Conservation (phyloP, 768 basidiomycete species). For the Lactifluus echinatus region DNA sequence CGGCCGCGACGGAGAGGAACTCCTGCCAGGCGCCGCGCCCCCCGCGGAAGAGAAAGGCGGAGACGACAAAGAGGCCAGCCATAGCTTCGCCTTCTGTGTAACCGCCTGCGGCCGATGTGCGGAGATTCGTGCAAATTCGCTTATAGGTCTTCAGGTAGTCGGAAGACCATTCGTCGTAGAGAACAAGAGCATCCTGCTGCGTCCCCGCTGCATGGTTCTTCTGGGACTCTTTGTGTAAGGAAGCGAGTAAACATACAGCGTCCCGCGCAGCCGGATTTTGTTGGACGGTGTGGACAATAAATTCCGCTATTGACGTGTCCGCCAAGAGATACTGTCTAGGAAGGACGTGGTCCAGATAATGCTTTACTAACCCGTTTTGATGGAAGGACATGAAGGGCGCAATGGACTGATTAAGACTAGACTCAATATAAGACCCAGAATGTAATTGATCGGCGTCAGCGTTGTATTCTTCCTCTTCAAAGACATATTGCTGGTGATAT, state of each 20-base stretch:
- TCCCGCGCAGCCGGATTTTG: slow-evolving; percentile 39
- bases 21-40: slow-evolving; percentile 60
- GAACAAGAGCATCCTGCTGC: not conserved
- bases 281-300: slow-evolving; percentile 46
- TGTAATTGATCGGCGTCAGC: slow-evolving; percentile 7
- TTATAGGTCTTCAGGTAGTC: slow-evolving; percentile 21
- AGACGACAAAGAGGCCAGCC: slow-evolving; percentile 68
- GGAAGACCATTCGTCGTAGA: not conserved
- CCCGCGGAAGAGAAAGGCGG: slow-evolving; percentile 69
- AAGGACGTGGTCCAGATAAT: slow-evolving; percentile 58
- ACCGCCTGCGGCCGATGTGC: slow-evolving; percentile 10
- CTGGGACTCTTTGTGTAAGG: slow-evolving; percentile 40
- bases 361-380: slow-evolving; percentile 26
- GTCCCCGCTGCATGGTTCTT: slow-evolving; percentile 10
- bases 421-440: slow-evolving; percentile 19
- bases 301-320: slow-evolving; percentile 35
- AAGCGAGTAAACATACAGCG: slow-evolving; percentile 55
- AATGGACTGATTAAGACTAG: slow-evolving; percentile 17
- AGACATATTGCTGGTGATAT: slow-evolving; percentile 16
- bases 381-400: slow-evolving; percentile 21
- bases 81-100: slow-evolving; percentile 63
- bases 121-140: slow-evolving; percentile 20
- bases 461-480: slow-evolving; percentile 19
- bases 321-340: slow-evolving; percentile 64
- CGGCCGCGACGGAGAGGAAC: slow-evolving; percentile 55